Percentiles rank a stretch among this genome's conserved stretches.
Evolutionary conservation across 768 basidiomycete species (phyloP).

Genomic region (Termitomyces sp.): DNA sequence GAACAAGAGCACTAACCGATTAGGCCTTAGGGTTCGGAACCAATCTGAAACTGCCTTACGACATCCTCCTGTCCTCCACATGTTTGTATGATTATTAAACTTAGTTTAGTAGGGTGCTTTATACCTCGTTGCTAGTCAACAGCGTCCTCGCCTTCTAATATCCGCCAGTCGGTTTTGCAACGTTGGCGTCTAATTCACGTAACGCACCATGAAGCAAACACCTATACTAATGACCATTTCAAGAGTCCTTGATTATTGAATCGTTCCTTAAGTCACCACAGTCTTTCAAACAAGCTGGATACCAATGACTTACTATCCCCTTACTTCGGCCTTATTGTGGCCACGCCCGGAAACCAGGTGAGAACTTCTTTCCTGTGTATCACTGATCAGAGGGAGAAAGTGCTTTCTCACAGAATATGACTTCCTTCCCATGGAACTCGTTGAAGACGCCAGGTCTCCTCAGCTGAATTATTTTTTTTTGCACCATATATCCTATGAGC

Average conservation of each 20-base stretch:
- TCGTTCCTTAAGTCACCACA: neutral
- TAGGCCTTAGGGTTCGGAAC: too few relatives aligned
- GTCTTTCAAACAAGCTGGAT: neutral
- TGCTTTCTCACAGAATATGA: neutral
- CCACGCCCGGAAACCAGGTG: neutral
- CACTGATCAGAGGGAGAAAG: neutral
- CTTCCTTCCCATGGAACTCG: neutral
- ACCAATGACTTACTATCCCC: neutral
- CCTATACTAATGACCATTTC: neutral
- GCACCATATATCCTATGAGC: neutral
- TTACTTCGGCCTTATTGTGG: too few relatives aligned
- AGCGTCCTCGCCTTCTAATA: neutral
- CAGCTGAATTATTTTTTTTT: neutral
- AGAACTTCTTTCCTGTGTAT: neutral
- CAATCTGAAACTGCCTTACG: too few relatives aligned
- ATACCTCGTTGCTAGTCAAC: neutral
- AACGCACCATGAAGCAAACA: neutral
- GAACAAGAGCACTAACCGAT: neutral
- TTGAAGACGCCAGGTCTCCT: neutral
- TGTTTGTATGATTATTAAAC: neutral
- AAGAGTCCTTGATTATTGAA: neutral
- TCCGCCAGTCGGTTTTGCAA: neutral
- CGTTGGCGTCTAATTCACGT: neutral
- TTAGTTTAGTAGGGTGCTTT: neutral
- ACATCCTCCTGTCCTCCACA: neutral